Conservation (phyloP, 129 eudicot species). For the Oenanthe sinensis region DNA sequence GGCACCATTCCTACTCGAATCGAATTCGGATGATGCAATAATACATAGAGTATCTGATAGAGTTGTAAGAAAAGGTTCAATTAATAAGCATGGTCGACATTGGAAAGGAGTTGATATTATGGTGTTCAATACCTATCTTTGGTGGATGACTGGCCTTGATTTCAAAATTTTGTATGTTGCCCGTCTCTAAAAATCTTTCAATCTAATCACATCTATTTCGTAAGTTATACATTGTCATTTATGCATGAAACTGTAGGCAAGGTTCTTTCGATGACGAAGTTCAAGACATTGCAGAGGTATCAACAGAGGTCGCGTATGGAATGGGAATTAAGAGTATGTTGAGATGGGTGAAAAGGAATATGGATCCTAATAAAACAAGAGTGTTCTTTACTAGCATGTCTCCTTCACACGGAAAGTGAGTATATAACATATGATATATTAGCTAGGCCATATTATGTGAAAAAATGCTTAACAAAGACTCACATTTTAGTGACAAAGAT, state of each 20-base stretch:
- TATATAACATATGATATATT: neutral
- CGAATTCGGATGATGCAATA: conserved; percentile 78
- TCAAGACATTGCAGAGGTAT: conserved; percentile 45
- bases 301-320: conserved; percentile 83
- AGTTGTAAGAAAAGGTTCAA: conserved; percentile 78
- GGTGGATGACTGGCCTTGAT: conserved; percentile 95
- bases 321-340: conserved; percentile 89
- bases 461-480: neutral
- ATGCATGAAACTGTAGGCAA: conserved; percentile 32
- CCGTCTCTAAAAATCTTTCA: no score
- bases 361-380: conserved; percentile 76
- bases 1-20: conserved; percentile 95
- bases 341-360: conserved; percentile 81
- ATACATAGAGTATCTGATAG: conserved; percentile 70
- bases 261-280: conserved; percentile 78
- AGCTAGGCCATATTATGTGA: no score
- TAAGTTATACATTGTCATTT: neutral
- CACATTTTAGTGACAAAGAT: neutral
- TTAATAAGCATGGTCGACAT: conserved; percentile 66
- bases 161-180: conserved; percentile 62
- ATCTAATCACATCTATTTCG: neutral
- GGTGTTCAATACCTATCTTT: conserved; percentile 91
- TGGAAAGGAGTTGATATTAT: conserved; percentile 95
- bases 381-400: conserved; percentile 98
- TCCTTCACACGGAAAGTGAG: conserved; percentile 86